Evolutionary conservation across 1,284 basidiomycete species (phyloP).

Genomic region (Malassezia dermatis): DNA sequence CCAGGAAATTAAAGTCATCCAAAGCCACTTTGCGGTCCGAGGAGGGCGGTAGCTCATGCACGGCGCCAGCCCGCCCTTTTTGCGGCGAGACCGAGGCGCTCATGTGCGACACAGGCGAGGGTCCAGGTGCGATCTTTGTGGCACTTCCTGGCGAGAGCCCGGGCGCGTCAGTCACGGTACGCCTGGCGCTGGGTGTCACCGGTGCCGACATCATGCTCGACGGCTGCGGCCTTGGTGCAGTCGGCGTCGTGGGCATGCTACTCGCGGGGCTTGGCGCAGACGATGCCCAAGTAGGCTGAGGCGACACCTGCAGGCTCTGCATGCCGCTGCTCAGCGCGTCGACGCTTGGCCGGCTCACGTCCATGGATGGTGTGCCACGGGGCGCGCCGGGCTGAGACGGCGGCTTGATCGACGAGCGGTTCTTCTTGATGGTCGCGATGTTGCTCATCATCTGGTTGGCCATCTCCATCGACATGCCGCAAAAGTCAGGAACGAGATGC

Average conservation of each 20-base stretch:
- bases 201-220: neutral
- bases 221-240: neutral
- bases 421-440: slow-evolving; percentile 60
- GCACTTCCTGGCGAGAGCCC: slow-evolving; percentile 8
- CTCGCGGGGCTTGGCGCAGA: neutral
- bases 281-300: neutral
- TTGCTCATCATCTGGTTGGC: slow-evolving; percentile 86
- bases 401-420: slow-evolving; percentile 5
- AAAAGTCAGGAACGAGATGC: slow-evolving; percentile 96
- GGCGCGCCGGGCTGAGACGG: slow-evolving; percentile 20
- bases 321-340: slow-evolving; percentile 5
- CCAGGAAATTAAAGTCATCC: slow-evolving; percentile 98
- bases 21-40: slow-evolving; percentile 77
- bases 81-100: neutral
- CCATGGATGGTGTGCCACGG: neutral
- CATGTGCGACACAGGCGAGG: neutral
- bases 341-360: neutral
- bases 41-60: slow-evolving; percentile 17
- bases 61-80: slow-evolving; percentile 10
- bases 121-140: slow-evolving; percentile 1
- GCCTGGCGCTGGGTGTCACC: neutral
- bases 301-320: slow-evolving; percentile 5
- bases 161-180: neutral
- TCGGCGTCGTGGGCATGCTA: neutral
- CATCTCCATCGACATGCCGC: slow-evolving; percentile 99